Evolutionary conservation across 805 yeast genomes (phyloP), one percentile per base, ranked within the genome.

Genomic region (Suhomyces sp.): DNA sequence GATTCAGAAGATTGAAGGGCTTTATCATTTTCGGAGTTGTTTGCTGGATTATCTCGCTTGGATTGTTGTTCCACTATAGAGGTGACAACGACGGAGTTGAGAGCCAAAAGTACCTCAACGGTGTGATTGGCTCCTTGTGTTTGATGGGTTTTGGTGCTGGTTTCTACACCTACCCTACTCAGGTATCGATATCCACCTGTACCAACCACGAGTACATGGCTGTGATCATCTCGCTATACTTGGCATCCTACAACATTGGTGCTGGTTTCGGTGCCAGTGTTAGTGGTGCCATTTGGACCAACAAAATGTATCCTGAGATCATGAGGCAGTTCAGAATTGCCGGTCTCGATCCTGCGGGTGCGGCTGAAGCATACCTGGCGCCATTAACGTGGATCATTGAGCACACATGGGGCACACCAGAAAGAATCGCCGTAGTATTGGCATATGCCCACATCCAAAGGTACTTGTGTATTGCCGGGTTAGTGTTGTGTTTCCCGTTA

Each of bases 111-210:
- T 66, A 61, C 56, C 66, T 64, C 51, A 60, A 74, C 45, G 91
- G 90, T 58, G 74, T 86, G 52, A 82, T 87, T 64, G 91, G 86
- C 13, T 81, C 86, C 5, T 74, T 82, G 57, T 80, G 85, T 63
- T 63, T 87, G 17, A 67, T 85, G 57, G 92, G 92, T 59, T 78
- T 87, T 53, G 91, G 90, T 60, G 88, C 88, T 44, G 89, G 89
- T 15, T 81, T 86, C 66, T 84, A 86, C 73, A 83, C 87, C 13
- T 85, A 84, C 60, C 77, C 87, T 4, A 75, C 84, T 9, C 87
- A 83, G 63, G 83, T 82, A 5, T 78, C 87, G 44, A 78, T 83
- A 56, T 84, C 82, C 62, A 74, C 88, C 0, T 73, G 81, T 52
- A 78, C 82, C 35, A 78, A 73, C 57, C 91, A 85, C 67, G 85